Conservation (phyloP, 2,329 filamentous ascomycete genomes). For the Blumeriella jaapii region DNA sequence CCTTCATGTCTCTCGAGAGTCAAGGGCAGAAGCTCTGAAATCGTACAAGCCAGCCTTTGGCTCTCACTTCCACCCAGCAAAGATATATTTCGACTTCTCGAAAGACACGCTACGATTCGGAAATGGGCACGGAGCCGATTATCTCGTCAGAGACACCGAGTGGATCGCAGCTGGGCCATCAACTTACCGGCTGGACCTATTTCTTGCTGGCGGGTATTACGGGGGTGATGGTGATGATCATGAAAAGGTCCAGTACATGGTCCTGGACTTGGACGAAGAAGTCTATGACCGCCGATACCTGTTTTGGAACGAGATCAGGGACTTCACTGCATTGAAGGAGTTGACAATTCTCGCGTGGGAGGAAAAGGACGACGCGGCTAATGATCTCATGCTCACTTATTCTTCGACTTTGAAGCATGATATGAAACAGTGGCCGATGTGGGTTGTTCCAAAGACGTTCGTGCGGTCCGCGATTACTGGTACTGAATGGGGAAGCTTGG, state of each 20-base stretch:
- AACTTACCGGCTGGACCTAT: conserved; percentile 12
- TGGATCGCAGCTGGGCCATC: conserved; percentile 1
- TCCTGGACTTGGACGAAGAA: conserved; percentile 11
- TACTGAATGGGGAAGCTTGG: conserved; percentile 5
- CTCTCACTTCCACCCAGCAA: conserved; percentile 3
- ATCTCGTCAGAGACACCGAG: neutral
- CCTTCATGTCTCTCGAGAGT: conserved; percentile 17
- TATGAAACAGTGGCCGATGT: conserved; percentile 7
- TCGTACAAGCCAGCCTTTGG: conserved; percentile 12
- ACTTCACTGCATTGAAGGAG: conserved; percentile 11
- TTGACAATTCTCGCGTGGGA: conserved; percentile 13
- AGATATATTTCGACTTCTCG: conserved; percentile 17
- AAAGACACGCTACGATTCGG: conserved; percentile 14
- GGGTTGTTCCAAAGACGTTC: conserved; percentile 8
- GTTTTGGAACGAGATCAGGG: conserved; percentile 15
- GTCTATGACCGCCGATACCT: conserved; percentile 12
- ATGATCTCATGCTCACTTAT: conserved; percentile 6
- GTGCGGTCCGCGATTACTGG: conserved; percentile 6
- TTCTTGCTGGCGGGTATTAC: conserved; percentile 12
- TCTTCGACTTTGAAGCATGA: conserved; percentile 4
- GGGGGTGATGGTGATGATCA: conserved; percentile 10
- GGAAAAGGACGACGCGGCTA: conserved; percentile 3
- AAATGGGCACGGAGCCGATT: conserved; percentile 1
- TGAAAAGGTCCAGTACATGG: conserved; percentile 14
- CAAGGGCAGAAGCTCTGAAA: conserved; percentile 13